These are phyloP conservation scores for Neobulgaria alba DNA, from an alignment of 2,329 filamentous ascomycete species.

Conservation along the genomic window DNA sequence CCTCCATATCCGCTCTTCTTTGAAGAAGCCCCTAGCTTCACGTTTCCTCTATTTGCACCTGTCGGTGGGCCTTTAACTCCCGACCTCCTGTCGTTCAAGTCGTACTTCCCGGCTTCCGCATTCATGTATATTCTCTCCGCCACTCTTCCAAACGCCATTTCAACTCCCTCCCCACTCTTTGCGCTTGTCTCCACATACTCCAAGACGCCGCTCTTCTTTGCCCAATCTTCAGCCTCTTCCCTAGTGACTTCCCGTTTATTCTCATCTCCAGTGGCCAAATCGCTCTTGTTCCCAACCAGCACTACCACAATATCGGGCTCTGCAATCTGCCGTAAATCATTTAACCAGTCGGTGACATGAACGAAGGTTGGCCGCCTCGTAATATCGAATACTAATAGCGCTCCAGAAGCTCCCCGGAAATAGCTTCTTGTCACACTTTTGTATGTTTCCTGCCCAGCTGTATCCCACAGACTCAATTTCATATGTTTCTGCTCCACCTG, in stretches of 20 bases:
- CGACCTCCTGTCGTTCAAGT: constrained; percentile 84
- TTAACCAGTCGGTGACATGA: constrained; percentile 86
- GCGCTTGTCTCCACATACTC: constrained; percentile 95
- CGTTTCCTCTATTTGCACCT: constrained; percentile 32
- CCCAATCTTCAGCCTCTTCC: constrained; percentile 87
- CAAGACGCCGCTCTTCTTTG: constrained; percentile 72
- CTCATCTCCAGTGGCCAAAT: constrained; percentile 51
- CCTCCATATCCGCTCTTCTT: constrained; percentile 18
- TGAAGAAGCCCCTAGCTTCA: constrained; percentile 33
- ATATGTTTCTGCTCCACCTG: constrained; percentile 60
- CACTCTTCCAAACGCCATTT: constrained; percentile 85
- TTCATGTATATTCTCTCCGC: constrained; percentile 95
- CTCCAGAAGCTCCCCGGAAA: constrained; percentile 59
- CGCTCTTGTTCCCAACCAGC: constrained; percentile 90
- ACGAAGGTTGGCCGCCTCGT: constrained; percentile 75
- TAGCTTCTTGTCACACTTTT: constrained; percentile 88
- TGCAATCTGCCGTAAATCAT: constrained; percentile 88
- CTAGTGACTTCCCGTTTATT: constrained; percentile 72
- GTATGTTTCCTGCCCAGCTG: constrained; percentile 93
- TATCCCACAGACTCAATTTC: constrained; percentile 94
- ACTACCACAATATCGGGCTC: constrained; percentile 94
- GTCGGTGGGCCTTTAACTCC: constrained; percentile 72
- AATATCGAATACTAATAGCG: constrained; percentile 91
- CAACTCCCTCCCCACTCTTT: constrained; percentile 90
- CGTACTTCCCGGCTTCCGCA: constrained; percentile 84